A percentile compares a stretch with the other conserved stretches of the same genome.
phyloP scores from a whole-genome alignment of 768 basidiomycete genomes.

The Megacollybia marginata region DNA sequence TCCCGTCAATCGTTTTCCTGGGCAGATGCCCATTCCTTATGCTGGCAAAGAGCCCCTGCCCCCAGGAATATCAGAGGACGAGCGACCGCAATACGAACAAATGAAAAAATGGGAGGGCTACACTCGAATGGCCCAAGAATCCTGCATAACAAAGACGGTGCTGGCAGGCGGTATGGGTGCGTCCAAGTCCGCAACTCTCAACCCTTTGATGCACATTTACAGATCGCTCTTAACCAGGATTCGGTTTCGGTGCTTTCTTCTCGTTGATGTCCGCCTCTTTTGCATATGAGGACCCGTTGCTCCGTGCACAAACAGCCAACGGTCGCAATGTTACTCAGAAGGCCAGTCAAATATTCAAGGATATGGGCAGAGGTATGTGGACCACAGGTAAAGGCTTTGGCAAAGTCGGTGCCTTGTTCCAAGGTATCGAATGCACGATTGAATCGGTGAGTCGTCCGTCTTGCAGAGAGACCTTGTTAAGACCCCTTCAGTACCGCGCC shows the following conservation, averaged over 20 bases:
- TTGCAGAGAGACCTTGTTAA: neutral
- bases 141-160: slow-evolving; percentile 76
- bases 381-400: slow-evolving; percentile 85
- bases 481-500: slow-evolving; percentile 71
- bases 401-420: slow-evolving; percentile 89
- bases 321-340: slow-evolving; percentile 65
- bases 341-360: slow-evolving; percentile 78
- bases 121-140: slow-evolving; percentile 71
- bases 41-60: slow-evolving; percentile 87
- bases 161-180: slow-evolving; percentile 79
- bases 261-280: slow-evolving; percentile 95
- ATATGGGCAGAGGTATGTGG: slow-evolving; percentile 94
- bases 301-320: slow-evolving; percentile 53
- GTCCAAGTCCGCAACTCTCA: slow-evolving; percentile 15
- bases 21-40: slow-evolving; percentile 68
- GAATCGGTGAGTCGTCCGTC: slow-evolving; percentile 65
- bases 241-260: slow-evolving; percentile 92
- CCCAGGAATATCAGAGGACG: slow-evolving; percentile 75
- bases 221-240: slow-evolving; percentile 40
- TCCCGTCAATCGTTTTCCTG: slow-evolving; percentile 19
- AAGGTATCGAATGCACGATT: slow-evolving; percentile 93
- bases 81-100: slow-evolving; percentile 57
- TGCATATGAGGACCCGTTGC: slow-evolving; percentile 88
- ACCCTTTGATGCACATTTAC: neutral
- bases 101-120: slow-evolving; percentile 73